These are phyloP conservation scores for Floccularia luteovirens DNA, from an alignment of 768 basidiomycete genomes.

Conservation along the genomic window DNA sequence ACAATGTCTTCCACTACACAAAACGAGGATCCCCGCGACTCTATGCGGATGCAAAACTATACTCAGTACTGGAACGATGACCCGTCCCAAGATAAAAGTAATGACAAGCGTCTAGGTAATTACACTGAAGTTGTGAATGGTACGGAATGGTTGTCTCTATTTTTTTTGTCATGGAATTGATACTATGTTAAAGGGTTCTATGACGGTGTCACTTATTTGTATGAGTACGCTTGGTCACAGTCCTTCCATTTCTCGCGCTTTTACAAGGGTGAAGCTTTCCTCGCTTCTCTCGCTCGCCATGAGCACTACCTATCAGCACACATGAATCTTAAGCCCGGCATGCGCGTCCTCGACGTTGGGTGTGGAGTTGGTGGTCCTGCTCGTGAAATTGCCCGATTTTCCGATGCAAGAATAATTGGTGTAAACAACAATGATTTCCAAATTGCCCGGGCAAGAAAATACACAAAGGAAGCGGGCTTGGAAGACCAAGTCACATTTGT, in stretches of 20 bases:
- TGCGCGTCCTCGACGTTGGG: constrained; percentile 96
- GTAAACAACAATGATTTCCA: constrained; percentile 98
- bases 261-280: constrained; percentile 82
- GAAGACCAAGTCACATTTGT: constrained; percentile 73
- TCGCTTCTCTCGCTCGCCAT: constrained; percentile 78
- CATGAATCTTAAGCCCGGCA: constrained; percentile 80
- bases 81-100: constrained; percentile 61
- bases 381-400: constrained; percentile 87
- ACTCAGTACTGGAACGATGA: constrained; percentile 91
- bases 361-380: constrained; percentile 98
- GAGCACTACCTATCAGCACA: constrained; percentile 94
- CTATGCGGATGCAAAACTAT: constrained; percentile 75
- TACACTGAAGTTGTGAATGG: constrained; percentile 96
- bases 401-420: constrained; percentile 78
- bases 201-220: constrained; percentile 91
- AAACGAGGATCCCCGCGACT: constrained; percentile 64
- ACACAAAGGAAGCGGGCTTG: constrained; percentile 72
- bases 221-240: constrained; percentile 89
- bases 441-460: constrained; percentile 75
- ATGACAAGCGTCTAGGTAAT: constrained; percentile 64
- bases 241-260: constrained; percentile 98
- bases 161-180: constrained; percentile 2
- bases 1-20: too few relatives aligned
- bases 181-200: constrained; percentile 65
- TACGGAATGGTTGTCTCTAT: constrained; percentile 20